Evolutionary conservation across 2,329 filamentous ascomycete species (phyloP), one percentile per base, ranked within the genome.

Genomic region (Fusarium pininemorale): DNA sequence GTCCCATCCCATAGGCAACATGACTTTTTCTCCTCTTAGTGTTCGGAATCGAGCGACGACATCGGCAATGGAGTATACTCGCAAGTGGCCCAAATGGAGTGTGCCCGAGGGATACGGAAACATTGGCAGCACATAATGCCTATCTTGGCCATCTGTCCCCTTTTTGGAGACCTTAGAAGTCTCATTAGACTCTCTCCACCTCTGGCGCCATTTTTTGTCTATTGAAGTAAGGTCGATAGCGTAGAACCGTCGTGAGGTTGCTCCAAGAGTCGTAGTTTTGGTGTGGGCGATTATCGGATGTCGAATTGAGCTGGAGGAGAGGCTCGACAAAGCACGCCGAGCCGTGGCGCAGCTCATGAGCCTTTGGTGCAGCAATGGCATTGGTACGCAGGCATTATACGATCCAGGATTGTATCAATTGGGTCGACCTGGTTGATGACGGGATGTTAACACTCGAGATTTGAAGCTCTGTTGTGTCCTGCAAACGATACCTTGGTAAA

Each of bases 1-100:
- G 85, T 98, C 95, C 94, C 95, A 98, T 16, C 95, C 95, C 88
- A 97, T 97, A n/a, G 95, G 94, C 73, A 97, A 89, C 60, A 97
- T 83, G 38, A 97, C 94, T 63, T 93, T 84, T 75, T 90, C 87
- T 22, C 94, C 94, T 75, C 91, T 90, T 84, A 97, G 90, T 32
- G 88, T 88, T 77, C 91, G 90, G 79, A 92, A 97, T 61, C 95
- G 89, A 20, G 94, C 91, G 59, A 97, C 84, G 15, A 95, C 93
- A 84, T 98, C 95, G 69, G 94, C 94, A 73, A 98, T 96, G 42
- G 94, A 94, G 84, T 97, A 98, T 56, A 97, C 94, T 53, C 95
- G 91, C 44, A 97, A 85, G 81, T 98, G 95, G 20, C 95, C 95
- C 69, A 97, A 90, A 81, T 98, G 95, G 35, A 98, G 87, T 37